Base-by-base conservation (phyloP, 805 yeast species). In the Candida hispaniensis region DNA sequence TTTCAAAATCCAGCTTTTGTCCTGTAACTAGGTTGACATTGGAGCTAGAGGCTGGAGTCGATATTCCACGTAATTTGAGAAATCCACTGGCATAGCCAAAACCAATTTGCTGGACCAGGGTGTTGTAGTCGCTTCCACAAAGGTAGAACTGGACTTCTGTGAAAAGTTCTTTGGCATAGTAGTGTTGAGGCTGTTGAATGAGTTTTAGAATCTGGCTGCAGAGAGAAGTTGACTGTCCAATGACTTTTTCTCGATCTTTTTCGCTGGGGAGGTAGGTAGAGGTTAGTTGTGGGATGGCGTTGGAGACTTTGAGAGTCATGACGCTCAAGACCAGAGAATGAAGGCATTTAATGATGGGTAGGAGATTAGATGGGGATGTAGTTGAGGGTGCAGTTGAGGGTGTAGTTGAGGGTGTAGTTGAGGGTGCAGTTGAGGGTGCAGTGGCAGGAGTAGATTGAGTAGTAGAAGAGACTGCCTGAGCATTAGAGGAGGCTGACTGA, bases 51-150 rank as follows among this genome's bases (percentile, higher is more conserved):
- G 27, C n/a, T 11, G 22, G 12, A 14, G 26, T 23, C 6, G 43
- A 7, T 6, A 41, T 41, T 16, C 43, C 44, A 18, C 45, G 43
- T 12, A 41, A 33, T 9, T 44, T 41, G 6, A 51, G 39, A 26
- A 40, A 50, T 10, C 55, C 49, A 6, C 48, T 41, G 4, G 57
- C 55, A 25, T 43, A 46, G 5, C 56, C 57, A 8, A 43, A 39
- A 2, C 57, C 57, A 21, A 52, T 49, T 19, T 44, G 45, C 7
- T 40, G 18, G 8, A 49, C 41, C 16, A 51, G 45, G 21, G 33
- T 38, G 15, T 39, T 40, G 11, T 46, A 42, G 18, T 44, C 41
- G 25, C 42, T 40, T 16, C 38, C 41, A 17, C 49, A 41, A 6
- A 41, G 39, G 7, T 38, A 43, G 47, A 50, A 51, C 24, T 48